Percentiles rank a stretch among this genome's conserved stretches.
Conservation (phyloP, 2,329 filamentous ascomycete species). For the Phaeosphaeria sp. region DNA sequence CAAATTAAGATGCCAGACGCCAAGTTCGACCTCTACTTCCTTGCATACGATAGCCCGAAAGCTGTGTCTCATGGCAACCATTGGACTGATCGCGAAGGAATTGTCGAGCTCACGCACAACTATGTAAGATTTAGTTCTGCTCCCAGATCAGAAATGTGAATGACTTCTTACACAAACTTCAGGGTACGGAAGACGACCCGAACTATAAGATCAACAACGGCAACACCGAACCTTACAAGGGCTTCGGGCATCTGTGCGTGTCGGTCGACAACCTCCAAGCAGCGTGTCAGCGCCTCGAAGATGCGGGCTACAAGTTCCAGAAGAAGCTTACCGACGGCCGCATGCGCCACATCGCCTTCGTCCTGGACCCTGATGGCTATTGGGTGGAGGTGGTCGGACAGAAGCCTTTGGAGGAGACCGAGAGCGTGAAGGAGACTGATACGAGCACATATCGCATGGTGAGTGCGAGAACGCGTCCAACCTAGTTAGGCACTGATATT, state of each 20-base stretch:
- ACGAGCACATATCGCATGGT: slow-evolving; percentile 73
- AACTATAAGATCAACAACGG: slow-evolving; percentile 84
- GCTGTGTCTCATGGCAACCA: slow-evolving; percentile 76
- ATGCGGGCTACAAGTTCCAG: slow-evolving; percentile 91
- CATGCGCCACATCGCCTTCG: slow-evolving; percentile 79
- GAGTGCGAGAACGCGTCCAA: neutral
- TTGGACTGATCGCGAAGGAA: slow-evolving; percentile 82
- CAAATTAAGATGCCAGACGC: slow-evolving; percentile 82
- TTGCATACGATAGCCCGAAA: slow-evolving; percentile 81
- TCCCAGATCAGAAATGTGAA: neutral
- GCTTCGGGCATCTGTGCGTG: slow-evolving; percentile 86
- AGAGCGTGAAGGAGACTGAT: slow-evolving; percentile 75
- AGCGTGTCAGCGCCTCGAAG: slow-evolving; percentile 86
- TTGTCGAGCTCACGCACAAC: slow-evolving; percentile 84
- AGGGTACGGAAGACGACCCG: slow-evolving; percentile 82
- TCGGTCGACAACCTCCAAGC: slow-evolving; percentile 74
- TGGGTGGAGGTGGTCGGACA: slow-evolving; percentile 81
- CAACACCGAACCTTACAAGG: slow-evolving; percentile 87
- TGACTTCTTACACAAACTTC: neutral
- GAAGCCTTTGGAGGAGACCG: slow-evolving; percentile 73
- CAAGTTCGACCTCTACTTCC: slow-evolving; percentile 96
- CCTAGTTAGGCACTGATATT: slow-evolving; percentile 13
- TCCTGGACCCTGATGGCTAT: slow-evolving; percentile 77
- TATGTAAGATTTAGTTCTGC: slow-evolving; percentile 58
- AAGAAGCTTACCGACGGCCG: slow-evolving; percentile 90